phyloP scores from a whole-genome alignment of 148 eudicot genomes.

The Amaranthus cruentus region DNA sequence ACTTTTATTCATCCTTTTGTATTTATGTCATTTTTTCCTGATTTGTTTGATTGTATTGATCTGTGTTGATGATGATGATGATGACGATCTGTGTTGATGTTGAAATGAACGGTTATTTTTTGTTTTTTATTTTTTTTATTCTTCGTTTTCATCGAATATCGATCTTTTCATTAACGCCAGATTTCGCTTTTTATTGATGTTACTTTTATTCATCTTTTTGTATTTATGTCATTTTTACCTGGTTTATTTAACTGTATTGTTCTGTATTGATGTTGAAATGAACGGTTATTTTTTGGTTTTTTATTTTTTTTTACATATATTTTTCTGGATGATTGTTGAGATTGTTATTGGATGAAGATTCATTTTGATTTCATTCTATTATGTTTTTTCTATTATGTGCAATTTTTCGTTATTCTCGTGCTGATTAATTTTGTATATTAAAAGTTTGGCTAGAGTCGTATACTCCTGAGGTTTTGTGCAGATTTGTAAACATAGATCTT shows the following conservation, averaged over 20 bases:
- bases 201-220: background rate
- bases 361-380: too few relatives aligned
- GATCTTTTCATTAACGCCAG: background rate
- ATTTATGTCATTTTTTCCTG: background rate
- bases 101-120: background rate
- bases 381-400: too few relatives aligned
- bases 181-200: background rate
- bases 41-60: background rate
- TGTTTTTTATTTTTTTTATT: background rate
- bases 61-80: too few relatives aligned
- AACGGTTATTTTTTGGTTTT: background rate
- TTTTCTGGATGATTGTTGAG: too few relatives aligned
- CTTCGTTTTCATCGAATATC: constrained; percentile 1
- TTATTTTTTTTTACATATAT: background rate
- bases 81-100: background rate
- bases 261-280: background rate
- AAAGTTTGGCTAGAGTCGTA: too few relatives aligned
- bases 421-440: too few relatives aligned
- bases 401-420: too few relatives aligned
- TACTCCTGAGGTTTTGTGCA: too few relatives aligned
- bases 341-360: too few relatives aligned
- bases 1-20: background rate
- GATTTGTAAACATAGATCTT: too few relatives aligned
- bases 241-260: background rate
- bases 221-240: background rate